Conservation (phyloP, 306 rosid species). For the Heteromeles arbutifolia region DNA sequence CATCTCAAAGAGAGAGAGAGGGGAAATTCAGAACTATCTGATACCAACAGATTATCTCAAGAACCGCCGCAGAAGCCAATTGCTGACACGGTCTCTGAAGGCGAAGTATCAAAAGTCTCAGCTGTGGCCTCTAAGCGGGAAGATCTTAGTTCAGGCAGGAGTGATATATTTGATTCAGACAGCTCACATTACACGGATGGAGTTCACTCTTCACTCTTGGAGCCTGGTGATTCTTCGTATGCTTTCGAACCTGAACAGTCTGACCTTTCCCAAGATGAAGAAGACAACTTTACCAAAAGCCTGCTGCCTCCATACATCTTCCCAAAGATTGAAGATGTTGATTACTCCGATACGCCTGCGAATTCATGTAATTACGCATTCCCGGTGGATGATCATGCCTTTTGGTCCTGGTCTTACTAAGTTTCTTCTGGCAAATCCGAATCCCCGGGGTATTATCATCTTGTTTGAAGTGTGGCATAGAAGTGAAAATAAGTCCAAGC, state of each 20-base stretch:
- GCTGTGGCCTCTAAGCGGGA: conserved; percentile 43
- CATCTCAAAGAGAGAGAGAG: conserved; percentile 30
- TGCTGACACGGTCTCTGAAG: conserved; percentile 35
- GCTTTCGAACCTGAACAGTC: conserved; percentile 61
- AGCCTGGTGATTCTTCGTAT: conserved; percentile 50
- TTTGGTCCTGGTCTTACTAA: conserved; percentile 73
- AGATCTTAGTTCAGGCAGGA: conserved; percentile 51
- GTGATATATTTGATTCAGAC: conserved; percentile 66
- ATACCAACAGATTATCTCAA: conserved; percentile 29
- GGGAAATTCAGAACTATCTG: conserved; percentile 17
- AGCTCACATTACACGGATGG: conserved; percentile 63
- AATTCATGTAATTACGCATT: conserved; percentile 56
- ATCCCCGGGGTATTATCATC: conserved; percentile 13
- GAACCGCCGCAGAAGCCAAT: conserved; percentile 19
- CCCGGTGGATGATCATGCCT: conserved; percentile 58
- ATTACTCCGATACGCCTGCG: conserved; percentile 54
- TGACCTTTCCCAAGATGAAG: conserved; percentile 74
- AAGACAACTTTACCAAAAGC: conserved; percentile 42
- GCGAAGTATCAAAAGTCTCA: conserved; percentile 50
- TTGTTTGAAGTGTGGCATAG: conserved; percentile 10
- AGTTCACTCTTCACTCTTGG: conserved; percentile 47
- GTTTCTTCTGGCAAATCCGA: background rate
- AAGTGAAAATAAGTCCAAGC: conserved; percentile 16
- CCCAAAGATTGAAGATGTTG: conserved; percentile 53
- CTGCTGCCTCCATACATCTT: conserved; percentile 50